Evolutionary conservation across 2,329 filamentous ascomycete species (phyloP).

Genomic region (Fusarium dlaminii): DNA sequence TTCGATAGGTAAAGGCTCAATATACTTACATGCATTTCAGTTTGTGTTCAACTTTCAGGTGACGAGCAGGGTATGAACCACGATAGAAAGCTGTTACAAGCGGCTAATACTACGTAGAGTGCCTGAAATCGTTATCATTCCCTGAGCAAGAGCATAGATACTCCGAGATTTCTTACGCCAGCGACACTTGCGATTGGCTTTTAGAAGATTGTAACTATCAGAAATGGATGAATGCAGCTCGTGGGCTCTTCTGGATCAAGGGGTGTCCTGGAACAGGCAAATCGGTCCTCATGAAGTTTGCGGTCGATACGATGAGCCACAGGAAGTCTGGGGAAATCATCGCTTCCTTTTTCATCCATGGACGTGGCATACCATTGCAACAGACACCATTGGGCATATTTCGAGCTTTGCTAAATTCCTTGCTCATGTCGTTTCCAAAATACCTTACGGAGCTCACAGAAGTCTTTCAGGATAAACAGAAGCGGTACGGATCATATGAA

Average conservation of each 20-base stretch:
- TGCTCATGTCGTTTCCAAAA: background rate
- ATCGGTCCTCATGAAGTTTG: background rate
- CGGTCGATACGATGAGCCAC: background rate
- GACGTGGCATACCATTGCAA: rapidly evolving
- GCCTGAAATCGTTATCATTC: background rate
- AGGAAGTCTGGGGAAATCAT: background rate
- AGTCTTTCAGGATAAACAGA: background rate
- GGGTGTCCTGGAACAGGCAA: background rate
- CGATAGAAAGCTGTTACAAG: rapidly evolving
- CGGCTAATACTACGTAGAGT: background rate
- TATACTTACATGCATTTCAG: background rate
- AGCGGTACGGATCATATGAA: background rate
- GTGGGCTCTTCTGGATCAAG: background rate
- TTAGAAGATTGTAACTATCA: background rate
- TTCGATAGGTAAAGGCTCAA: rapidly evolving
- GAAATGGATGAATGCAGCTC: background rate
- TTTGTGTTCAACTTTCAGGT: background rate
- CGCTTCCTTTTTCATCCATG: background rate
- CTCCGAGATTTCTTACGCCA: background rate
- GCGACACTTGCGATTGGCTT: background rate
- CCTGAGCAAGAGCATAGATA: background rate
- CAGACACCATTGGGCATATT: background rate
- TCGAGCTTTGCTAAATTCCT: background rate
- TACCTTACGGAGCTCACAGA: background rate
- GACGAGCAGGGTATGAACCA: background rate